Conservation (phyloP, 2,329 filamentous ascomycete genomes). For the Onygena corvina region DNA sequence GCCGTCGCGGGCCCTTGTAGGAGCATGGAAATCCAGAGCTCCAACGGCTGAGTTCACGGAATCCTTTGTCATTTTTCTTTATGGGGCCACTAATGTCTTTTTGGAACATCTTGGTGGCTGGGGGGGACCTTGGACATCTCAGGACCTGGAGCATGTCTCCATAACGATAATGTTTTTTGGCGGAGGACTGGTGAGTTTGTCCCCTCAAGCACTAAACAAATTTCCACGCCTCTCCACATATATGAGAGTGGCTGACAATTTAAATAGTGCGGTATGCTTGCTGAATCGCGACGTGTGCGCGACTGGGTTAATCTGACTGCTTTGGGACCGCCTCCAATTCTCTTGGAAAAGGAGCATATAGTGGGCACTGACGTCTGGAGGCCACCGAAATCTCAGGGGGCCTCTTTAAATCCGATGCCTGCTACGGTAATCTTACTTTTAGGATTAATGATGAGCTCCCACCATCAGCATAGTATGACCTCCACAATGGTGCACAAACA, state of each 20-base stretch:
- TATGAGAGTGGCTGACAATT: constrained; percentile 19
- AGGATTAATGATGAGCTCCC: constrained; percentile 89
- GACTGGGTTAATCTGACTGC: constrained; percentile 38
- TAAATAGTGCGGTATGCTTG: constrained; percentile 61
- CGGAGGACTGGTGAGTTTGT: constrained; percentile 57
- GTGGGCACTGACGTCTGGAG: constrained; percentile 41
- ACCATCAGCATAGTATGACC: constrained; percentile 71
- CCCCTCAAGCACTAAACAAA: not conserved
- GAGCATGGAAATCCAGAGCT: constrained; percentile 48
- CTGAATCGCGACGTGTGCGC: constrained; percentile 62
- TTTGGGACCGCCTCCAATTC: constrained; percentile 1
- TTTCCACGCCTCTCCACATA: constrained; percentile 8
- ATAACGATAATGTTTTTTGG: constrained; percentile 92
- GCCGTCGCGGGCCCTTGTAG: constrained; percentile 46
- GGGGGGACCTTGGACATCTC: constrained; percentile 59
- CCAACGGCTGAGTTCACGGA: constrained; percentile 82
- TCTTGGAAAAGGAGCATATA: constrained; percentile 5
- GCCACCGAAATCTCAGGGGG: constrained; percentile 54
- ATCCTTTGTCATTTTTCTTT: constrained; percentile 78
- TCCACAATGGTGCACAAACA: constrained; percentile 88
- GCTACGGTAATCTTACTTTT: constrained; percentile 74
- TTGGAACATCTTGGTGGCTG: constrained; percentile 71
- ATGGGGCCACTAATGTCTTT: constrained; percentile 82
- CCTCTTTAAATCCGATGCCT: constrained; percentile 80
- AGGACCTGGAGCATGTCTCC: constrained; percentile 81